Percentiles rank a stretch among this genome's conserved stretches.
Evolutionary conservation across 768 basidiomycete species (phyloP).

Genomic region (Termitomyces sp.): DNA sequence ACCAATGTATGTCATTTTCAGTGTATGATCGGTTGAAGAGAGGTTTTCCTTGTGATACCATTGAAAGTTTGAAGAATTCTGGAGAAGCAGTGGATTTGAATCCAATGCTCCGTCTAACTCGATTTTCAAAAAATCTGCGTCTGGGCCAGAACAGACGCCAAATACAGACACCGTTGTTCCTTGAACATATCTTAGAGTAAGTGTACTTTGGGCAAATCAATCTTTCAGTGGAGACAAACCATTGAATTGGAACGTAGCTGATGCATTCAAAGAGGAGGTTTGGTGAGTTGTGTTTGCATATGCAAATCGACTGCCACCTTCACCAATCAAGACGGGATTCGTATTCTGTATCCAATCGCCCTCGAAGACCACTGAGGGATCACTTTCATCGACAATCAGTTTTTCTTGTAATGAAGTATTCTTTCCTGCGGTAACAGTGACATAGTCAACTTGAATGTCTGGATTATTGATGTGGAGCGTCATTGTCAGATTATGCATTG

Average conservation of each 20-base stretch:
- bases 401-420: background rate
- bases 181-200: background rate
- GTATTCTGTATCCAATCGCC: no score
- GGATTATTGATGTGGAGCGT: no score
- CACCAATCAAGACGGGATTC: background rate
- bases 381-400: no score
- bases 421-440: background rate
- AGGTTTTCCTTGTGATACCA: background rate
- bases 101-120: background rate
- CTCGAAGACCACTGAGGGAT: no score
- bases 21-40: background rate
- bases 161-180: no score
- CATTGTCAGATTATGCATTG: background rate
- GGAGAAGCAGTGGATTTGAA: background rate
- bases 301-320: no score
- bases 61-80: background rate
- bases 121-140: no score
- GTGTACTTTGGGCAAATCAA: background rate
- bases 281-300: no score
- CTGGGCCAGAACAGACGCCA: background rate
- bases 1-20: background rate
- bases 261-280: no score
- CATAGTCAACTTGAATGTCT: background rate
- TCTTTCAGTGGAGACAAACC: background rate
- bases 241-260: no score